A percentile compares a stretch with the other conserved stretches of the same genome.
Evolutionary conservation across 768 basidiomycete genomes (phyloP).

Genomic region (Leccinum boreale): DNA sequence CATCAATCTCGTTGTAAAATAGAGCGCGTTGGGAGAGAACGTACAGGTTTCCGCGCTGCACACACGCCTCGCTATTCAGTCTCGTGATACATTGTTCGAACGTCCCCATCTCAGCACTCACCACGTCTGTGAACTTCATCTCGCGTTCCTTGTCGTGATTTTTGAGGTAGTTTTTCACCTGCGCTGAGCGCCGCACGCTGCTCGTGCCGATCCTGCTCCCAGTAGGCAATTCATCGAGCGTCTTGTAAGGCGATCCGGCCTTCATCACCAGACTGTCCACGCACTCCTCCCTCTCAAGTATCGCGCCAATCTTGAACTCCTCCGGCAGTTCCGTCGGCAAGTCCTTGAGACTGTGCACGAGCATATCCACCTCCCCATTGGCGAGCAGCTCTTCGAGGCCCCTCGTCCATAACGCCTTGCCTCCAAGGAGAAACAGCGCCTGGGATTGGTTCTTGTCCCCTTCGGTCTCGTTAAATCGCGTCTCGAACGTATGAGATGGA

Average conservation of each 20-base stretch:
- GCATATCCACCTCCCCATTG: conserved; percentile 75
- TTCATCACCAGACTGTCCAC: conserved; percentile 88
- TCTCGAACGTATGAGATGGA: conserved; percentile 47
- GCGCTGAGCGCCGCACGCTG: conserved; percentile 89
- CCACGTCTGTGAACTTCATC: conserved; percentile 82
- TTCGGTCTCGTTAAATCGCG: conserved; percentile 65
- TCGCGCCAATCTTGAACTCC: conserved; percentile 81
- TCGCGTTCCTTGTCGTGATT: conserved; percentile 28
- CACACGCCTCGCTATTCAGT: neutral
- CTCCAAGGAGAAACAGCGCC: conserved; percentile 84
- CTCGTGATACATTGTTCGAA: neutral
- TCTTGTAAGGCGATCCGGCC: conserved; percentile 64
- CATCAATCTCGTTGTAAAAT: conserved; percentile 1
- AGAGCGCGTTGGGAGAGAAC: conserved; percentile 28
- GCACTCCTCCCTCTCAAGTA: conserved; percentile 84
- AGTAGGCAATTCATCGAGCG: conserved; percentile 76
- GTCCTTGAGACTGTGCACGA: conserved; percentile 92
- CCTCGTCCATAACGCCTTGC: conserved; percentile 94
- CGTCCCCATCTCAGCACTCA: conserved; percentile 44
- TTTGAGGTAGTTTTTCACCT: conserved; percentile 77
- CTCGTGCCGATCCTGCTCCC: conserved; percentile 95
- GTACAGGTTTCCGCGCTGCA: conserved; percentile 83
- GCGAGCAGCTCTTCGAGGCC: conserved; percentile 87
- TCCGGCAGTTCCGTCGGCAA: conserved; percentile 84
- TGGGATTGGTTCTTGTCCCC: conserved; percentile 91